phyloP scores from a whole-genome alignment of 192 early-diverging fungal species.

The Spinellus fusiger region DNA sequence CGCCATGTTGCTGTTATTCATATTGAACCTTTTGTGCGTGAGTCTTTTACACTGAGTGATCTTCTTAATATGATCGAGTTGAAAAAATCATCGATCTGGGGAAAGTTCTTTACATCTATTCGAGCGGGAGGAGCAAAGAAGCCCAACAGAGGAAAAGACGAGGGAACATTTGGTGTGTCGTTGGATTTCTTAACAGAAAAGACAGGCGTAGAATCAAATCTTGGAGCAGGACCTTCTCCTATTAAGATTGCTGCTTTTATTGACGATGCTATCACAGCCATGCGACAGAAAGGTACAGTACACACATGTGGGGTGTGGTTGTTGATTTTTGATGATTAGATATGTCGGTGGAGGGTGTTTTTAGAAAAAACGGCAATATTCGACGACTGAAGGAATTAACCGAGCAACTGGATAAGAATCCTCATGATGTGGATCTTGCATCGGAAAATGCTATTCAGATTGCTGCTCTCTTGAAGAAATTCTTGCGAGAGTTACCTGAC shows the following conservation, averaged over 20 bases:
- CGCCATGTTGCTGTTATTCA: conserved; percentile 76
- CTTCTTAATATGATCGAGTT: conserved; percentile 71
- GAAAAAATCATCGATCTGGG: conserved; percentile 74
- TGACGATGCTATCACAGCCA: conserved; percentile 67
- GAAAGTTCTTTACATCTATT: conserved; percentile 54
- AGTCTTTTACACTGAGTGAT: conserved; percentile 63
- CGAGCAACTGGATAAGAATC: conserved; percentile 82
- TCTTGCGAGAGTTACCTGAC: conserved; percentile 91
- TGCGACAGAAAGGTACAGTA: conserved; percentile 77
- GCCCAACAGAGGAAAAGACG: conserved; percentile 28
- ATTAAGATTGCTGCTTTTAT: conserved; percentile 81
- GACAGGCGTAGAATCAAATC: conserved; percentile 73
- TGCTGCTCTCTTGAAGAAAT: conserved; percentile 94
- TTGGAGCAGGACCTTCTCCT: conserved; percentile 56
- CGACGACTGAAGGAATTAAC: conserved; percentile 78
- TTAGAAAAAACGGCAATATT: conserved; percentile 98
- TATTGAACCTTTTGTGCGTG: conserved; percentile 66
- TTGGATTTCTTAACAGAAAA: conserved; percentile 80
- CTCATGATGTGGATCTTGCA: conserved; percentile 54
- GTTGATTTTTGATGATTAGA: conserved; percentile 24
- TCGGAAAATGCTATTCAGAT: conserved; percentile 83
- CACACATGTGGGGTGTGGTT: not conserved
- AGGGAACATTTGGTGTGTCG: conserved; percentile 87
- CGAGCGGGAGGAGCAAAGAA: conserved; percentile 39
- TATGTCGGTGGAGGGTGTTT: conserved; percentile 88